Evolutionary conservation across 1,139 yeast species (phyloP), one percentile per base, ranked within the genome.

Genomic region (Hansenula anomala): DNA sequence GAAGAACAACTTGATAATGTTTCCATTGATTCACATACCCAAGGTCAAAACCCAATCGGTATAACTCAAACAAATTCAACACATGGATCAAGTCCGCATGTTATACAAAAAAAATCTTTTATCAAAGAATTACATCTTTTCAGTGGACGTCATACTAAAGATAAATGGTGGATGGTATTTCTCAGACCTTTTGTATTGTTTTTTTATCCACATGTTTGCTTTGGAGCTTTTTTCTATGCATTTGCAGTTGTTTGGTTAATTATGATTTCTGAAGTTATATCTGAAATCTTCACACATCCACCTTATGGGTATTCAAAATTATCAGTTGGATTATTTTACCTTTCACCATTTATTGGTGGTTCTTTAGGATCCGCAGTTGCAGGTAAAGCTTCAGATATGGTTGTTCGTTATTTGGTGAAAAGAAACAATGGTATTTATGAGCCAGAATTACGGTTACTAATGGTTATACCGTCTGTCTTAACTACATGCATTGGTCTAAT

Each of bases 231-330:
- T 10, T 58, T 74, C 2, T 78, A 78, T 49, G 64, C 80, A 1
- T 64, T 78, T 42, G 76, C 81, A 11, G 80, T 78, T 20, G 80
- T 78, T 17, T 78, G 82, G 82, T 67, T 78, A 38, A 78, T 79
- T 55, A 74, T 77, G 36, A 71, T 78, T 35, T 73, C 81, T 2
- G 83, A 78, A 53, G 69, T 78, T 1, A 69, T 78, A 27, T 64
- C 78, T 4, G 67, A 69, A 13, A 71, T 77, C 23, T 78, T 78
- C 49, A 56, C 65, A 15, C 53, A 57, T 14, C 58, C 54, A 7
- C 76, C 76, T 0, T 78, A 78, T 56, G 58, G 63, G 15, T 77
- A 71, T 54, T 58, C 68, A 10, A 63, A 68, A 34, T 69, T 71
- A 17, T 62, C 74, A 0, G 69, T 77, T 13, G 85, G 85, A n/a